Percentiles rank a stretch among this genome's conserved stretches.
phyloP scores from a whole-genome alignment of 441 rosid genomes.

The Brassica hybrid region DNA sequence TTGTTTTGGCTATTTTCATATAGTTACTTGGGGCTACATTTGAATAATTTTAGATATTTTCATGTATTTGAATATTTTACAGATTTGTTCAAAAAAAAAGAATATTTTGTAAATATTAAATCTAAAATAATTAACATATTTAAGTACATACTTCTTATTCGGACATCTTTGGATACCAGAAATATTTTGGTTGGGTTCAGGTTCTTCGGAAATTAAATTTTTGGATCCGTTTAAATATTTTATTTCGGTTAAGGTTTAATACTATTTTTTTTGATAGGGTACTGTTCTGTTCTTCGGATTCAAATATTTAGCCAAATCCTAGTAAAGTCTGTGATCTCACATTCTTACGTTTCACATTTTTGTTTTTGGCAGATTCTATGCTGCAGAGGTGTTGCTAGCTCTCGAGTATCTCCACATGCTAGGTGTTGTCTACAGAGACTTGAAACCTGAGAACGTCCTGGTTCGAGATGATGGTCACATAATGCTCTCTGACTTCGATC shows the following conservation, averaged over 20 bases:
- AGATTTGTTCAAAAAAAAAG: too few species aligned
- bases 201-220: too few species aligned
- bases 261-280: too few species aligned
- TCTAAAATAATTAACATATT: too few species aligned
- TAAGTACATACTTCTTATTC: too few species aligned
- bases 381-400: slow-evolving; percentile 92
- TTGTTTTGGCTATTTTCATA: neutral
- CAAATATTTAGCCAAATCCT: too few species aligned
- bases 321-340: slow-evolving; percentile 1
- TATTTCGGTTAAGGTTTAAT: too few species aligned
- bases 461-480: slow-evolving; percentile 98
- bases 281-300: too few species aligned
- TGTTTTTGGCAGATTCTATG: slow-evolving; percentile 69
- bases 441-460: slow-evolving; percentile 96
- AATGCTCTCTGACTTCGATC: slow-evolving; percentile 99
- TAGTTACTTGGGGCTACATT: neutral
- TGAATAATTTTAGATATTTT: neutral
- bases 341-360: neutral
- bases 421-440: slow-evolving; percentile 94
- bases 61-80: neutral
- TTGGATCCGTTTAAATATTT: too few species aligned
- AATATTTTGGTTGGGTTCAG: neutral
- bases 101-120: too few species aligned
- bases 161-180: too few species aligned
- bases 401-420: slow-evolving; percentile 99